Conservation (phyloP, 768 basidiomycete species). For the Boletus fagicola region DNA sequence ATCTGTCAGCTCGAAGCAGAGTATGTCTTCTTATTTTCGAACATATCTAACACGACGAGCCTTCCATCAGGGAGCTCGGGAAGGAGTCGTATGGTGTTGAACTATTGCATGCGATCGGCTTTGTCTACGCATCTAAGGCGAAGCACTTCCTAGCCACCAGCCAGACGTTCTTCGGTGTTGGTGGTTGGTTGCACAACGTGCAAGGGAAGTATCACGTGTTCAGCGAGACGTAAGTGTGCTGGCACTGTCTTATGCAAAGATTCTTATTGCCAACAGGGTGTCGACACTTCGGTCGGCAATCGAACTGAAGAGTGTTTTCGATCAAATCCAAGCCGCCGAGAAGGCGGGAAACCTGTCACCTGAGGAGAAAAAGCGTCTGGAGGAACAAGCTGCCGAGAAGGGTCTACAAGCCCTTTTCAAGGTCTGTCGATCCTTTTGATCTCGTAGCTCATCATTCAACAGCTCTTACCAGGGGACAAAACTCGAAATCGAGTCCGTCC, state of each 20-base stretch:
- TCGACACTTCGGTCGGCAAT: constrained; percentile 84
- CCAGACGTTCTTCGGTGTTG: constrained; percentile 72
- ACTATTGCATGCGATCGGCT: constrained; percentile 80
- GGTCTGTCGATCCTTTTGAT: constrained; percentile 37
- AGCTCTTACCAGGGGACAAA: constrained; percentile 65
- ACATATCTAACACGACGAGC: constrained; percentile 3
- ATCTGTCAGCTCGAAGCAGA: constrained; percentile 82
- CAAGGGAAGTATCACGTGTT: constrained; percentile 92
- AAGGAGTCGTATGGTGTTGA: constrained; percentile 87
- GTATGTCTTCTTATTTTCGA: constrained; percentile 42
- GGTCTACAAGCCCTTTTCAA: constrained; percentile 90
- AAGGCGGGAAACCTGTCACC: constrained; percentile 74
- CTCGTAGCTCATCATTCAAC: neutral
- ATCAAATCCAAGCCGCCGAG: constrained; percentile 89
- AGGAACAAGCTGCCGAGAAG: constrained; percentile 93
- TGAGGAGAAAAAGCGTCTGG: constrained; percentile 78
- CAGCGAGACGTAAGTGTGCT: constrained; percentile 77
- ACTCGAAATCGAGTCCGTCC: constrained; percentile 84
- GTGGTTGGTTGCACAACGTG: constrained; percentile 91
- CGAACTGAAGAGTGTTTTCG: constrained; percentile 86
- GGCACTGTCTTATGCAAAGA: neutral
- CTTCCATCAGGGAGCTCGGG: constrained; percentile 62
- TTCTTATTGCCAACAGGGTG: constrained; percentile 47
- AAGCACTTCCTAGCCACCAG: constrained; percentile 80
- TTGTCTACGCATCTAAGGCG: constrained; percentile 78